phyloP scores from a whole-genome alignment of 441 rosid genomes.

The Aquilaria agallochum region DNA sequence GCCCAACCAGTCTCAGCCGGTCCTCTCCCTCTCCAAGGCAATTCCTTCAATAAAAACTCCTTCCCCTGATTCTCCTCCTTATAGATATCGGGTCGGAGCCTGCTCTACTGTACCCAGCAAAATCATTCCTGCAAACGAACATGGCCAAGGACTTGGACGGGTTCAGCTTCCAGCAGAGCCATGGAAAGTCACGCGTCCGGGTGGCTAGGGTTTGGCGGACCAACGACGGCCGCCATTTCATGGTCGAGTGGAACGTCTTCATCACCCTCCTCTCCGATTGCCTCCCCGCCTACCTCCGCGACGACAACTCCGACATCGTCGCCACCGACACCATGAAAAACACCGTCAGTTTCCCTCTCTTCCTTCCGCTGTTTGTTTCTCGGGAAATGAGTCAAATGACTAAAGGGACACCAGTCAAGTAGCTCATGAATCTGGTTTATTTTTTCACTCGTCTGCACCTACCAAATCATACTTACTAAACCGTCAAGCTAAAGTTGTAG shows the following conservation, averaged over 20 bases:
- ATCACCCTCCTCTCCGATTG: slow-evolving; percentile 78
- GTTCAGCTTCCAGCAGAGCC: slow-evolving; percentile 70
- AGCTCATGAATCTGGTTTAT: no score
- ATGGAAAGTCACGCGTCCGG: slow-evolving; percentile 78
- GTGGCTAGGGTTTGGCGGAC: slow-evolving; percentile 78
- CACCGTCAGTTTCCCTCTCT: slow-evolving; percentile 35
- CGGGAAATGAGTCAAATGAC: background rate
- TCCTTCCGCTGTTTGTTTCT: background rate
- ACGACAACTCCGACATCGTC: slow-evolving; percentile 80
- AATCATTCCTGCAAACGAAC: background rate
- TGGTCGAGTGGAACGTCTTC: slow-evolving; percentile 81
- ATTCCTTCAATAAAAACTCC: no score
- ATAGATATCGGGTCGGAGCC: no score
- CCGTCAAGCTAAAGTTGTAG: no score
- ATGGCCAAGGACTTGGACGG: slow-evolving; percentile 48
- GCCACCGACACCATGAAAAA: slow-evolving; percentile 97
- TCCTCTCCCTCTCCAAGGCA: no score
- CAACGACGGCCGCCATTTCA: slow-evolving; percentile 42
- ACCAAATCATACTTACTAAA: no score
- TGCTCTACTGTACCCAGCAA: no score
- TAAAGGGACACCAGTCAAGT: background rate
- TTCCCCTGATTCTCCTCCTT: no score
- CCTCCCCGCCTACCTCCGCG: slow-evolving; percentile 49
- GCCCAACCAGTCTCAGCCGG: no score
- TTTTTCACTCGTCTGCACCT: no score